Conservation (phyloP, 768 basidiomycete genomes). For the Russula sp. region DNA sequence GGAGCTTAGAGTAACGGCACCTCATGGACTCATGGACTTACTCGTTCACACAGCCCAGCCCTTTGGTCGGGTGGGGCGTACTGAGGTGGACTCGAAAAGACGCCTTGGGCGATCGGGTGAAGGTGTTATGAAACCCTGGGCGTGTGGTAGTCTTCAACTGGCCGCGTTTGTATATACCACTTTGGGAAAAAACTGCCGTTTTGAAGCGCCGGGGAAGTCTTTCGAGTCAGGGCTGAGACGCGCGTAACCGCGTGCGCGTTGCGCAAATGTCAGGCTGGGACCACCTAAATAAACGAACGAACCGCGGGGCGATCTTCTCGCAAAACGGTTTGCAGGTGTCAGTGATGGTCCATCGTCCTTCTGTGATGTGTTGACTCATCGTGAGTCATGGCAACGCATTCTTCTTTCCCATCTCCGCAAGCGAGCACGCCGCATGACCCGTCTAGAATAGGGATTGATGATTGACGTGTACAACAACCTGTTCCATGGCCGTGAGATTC, state of each 20-base stretch:
- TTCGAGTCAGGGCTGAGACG: not conserved
- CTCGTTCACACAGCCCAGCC: not conserved
- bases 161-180: not conserved
- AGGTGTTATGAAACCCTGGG: constrained; percentile 6
- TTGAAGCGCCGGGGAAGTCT: not conserved
- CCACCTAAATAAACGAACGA: not conserved
- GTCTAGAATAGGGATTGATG: not conserved
- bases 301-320: constrained; percentile 2
- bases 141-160: not conserved
- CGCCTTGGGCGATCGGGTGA: not conserved
- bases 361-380: not conserved
- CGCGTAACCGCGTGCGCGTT: not conserved
- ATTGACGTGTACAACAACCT: not conserved
- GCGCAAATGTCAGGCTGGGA: not conserved
- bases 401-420: constrained; percentile 7
- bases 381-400: constrained; percentile 14
- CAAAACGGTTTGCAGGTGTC: constrained; percentile 7
- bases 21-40: not conserved
- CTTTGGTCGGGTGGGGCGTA: not conserved
- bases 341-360: not conserved
- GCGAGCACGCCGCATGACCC: not conserved
- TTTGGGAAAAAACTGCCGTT: constrained; percentile 16
- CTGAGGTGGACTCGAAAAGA: not conserved
- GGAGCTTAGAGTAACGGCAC: not conserved
- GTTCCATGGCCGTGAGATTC: not conserved